These are phyloP conservation scores for Coprinopsis sp. DNA, from an alignment of 768 basidiomycete species.

Conservation along the genomic window DNA sequence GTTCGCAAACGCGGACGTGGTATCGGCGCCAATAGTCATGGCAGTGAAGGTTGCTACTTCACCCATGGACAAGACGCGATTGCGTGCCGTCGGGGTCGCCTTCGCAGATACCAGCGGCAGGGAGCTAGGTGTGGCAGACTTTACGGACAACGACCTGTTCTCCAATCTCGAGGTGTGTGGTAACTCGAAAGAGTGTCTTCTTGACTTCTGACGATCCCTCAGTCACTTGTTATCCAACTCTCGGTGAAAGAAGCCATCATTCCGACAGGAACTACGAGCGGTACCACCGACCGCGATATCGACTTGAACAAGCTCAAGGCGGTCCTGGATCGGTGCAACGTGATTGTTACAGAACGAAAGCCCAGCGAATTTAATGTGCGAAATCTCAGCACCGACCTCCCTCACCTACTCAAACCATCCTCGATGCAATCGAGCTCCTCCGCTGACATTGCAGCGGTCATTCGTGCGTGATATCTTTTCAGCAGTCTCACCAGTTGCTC, in stretches of 20 bases:
- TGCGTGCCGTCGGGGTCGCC: constrained; percentile 74
- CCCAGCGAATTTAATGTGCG: constrained; percentile 80
- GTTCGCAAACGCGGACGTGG: constrained; percentile 75
- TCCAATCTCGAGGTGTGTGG: constrained; percentile 83
- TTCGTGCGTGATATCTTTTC: constrained; percentile 39
- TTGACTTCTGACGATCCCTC: constrained; percentile 3
- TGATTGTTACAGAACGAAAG: constrained; percentile 88
- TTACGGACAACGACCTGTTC: constrained; percentile 91
- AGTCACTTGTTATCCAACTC: constrained; percentile 94
- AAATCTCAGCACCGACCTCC: constrained; percentile 76
- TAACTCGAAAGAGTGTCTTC: background rate
- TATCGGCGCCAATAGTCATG: constrained; percentile 84
- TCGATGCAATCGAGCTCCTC: constrained; percentile 31
- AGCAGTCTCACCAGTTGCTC: background rate
- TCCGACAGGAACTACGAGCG: constrained; percentile 64
- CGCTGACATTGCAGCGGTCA: constrained; percentile 46
- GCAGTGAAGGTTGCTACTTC: constrained; percentile 72
- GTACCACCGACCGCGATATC: constrained; percentile 75
- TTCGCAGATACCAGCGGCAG: constrained; percentile 88
- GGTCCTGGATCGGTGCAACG: constrained; percentile 84
- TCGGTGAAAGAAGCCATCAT: constrained; percentile 96
- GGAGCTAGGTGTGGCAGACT: constrained; percentile 85
- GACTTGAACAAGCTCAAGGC: constrained; percentile 84
- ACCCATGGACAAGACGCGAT: constrained; percentile 41
- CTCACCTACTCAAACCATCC: constrained; percentile 55